Conservation (phyloP, 2,329 filamentous ascomycete genomes). For the Neonectria magnoliae region DNA sequence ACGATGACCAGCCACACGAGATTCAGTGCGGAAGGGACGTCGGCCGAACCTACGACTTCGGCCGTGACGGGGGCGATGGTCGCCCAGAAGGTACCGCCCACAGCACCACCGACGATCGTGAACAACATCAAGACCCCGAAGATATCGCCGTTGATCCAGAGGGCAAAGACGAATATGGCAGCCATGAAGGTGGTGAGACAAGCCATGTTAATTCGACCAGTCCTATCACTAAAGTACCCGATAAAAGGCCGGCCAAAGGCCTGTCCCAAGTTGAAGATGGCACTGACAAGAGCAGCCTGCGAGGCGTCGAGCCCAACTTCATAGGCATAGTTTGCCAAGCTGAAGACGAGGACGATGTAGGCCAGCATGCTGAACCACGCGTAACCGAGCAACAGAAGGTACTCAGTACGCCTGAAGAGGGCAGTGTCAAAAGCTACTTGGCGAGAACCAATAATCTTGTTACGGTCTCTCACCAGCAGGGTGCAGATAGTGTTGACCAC, state of each 20-base stretch:
- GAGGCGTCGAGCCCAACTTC: conserved; percentile 72
- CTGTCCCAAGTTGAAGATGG: conserved; percentile 75
- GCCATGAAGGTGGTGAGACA: conserved; percentile 70
- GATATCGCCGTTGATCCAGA: conserved; percentile 75
- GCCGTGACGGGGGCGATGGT: conserved; percentile 75
- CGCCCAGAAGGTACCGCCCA: conserved; percentile 78
- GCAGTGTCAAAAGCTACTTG: conserved; percentile 72
- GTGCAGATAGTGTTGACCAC: conserved; percentile 71
- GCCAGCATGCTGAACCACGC: conserved; percentile 77
- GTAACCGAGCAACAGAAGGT: conserved; percentile 72
- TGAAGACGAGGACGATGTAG: conserved; percentile 82
- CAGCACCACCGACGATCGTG: conserved; percentile 73
- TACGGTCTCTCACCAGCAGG: conserved; percentile 75
- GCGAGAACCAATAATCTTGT: conserved; percentile 73
- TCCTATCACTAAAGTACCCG: conserved; percentile 75
- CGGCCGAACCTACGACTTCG: conserved; percentile 76
- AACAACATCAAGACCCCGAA: conserved; percentile 78
- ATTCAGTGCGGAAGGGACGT: conserved; percentile 74
- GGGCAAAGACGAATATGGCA: conserved; percentile 71
- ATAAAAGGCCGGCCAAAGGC: conserved; percentile 76
- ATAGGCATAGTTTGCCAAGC: conserved; percentile 76
- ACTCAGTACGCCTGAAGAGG: conserved; percentile 71
- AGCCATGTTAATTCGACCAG: conserved; percentile 80
- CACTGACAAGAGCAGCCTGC: conserved; percentile 77
- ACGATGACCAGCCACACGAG: conserved; percentile 78